Conservation (phyloP, 2,329 filamentous ascomycete species). For the Fusarium staphyleae region DNA sequence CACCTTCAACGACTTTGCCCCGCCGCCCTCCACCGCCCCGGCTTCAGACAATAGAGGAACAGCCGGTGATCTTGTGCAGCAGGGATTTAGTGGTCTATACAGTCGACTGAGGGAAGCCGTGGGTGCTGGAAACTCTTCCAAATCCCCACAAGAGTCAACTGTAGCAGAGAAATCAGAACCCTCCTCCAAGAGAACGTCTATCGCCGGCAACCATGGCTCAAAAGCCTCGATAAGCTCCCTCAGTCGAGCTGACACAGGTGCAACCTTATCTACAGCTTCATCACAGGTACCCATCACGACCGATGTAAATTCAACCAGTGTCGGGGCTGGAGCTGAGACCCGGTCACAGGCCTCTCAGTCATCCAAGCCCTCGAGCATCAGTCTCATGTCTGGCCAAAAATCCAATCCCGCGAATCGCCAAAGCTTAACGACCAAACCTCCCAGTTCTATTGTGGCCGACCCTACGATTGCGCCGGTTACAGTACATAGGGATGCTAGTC, state of each 20-base stretch:
- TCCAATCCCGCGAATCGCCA: slow-evolving; percentile 50
- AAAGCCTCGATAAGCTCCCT: slow-evolving; percentile 52
- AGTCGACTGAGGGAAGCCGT: slow-evolving; percentile 84
- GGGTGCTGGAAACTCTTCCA: slow-evolving; percentile 65
- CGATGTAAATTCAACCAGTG: slow-evolving; percentile 49
- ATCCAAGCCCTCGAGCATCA: slow-evolving; percentile 58
- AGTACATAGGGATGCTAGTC: slow-evolving; percentile 56
- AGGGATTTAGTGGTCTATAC: slow-evolving; percentile 88
- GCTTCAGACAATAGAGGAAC: slow-evolving; percentile 72
- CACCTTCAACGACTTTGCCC: slow-evolving; percentile 91
- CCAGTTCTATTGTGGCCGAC: slow-evolving; percentile 51
- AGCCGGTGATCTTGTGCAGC: slow-evolving; percentile 77
- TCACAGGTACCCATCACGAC: slow-evolving; percentile 45
- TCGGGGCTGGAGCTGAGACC: slow-evolving; percentile 48
- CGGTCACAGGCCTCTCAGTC: slow-evolving; percentile 52
- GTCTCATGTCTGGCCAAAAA: slow-evolving; percentile 55
- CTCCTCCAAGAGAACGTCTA: slow-evolving; percentile 52
- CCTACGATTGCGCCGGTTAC: slow-evolving; percentile 59
- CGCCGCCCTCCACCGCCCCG: slow-evolving; percentile 66
- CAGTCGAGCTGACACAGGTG: slow-evolving; percentile 51
- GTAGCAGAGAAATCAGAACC: slow-evolving; percentile 43
- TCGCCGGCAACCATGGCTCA: slow-evolving; percentile 50
- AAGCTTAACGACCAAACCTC: slow-evolving; percentile 52
- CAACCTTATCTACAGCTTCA: slow-evolving; percentile 42
- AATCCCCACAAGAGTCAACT: slow-evolving; percentile 45